These are phyloP conservation scores for Warburgia ugandensis DNA, from an alignment of 164 flowering plant genomes.

Conservation along the genomic window DNA sequence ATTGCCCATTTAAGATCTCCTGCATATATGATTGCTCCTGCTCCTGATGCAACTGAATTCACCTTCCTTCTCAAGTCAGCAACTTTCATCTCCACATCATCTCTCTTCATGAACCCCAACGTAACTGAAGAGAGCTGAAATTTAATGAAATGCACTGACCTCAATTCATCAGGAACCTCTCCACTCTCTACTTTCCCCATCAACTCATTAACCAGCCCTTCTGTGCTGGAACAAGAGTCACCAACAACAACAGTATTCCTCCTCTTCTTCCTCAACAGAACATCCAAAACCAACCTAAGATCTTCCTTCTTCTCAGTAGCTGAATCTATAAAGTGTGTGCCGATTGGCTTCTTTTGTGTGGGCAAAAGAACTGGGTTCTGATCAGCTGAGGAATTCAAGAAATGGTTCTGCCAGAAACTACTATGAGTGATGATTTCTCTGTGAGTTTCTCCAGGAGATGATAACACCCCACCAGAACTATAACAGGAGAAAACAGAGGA, in stretches of 20 bases:
- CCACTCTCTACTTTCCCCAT: constrained; percentile 55
- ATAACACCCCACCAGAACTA: constrained; percentile 31
- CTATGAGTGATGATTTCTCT: constrained; percentile 13
- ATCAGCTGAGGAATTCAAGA: constrained; percentile 35
- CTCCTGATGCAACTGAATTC: constrained; percentile 35
- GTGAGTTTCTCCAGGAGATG: constrained; percentile 34
- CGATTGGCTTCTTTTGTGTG: constrained; percentile 29
- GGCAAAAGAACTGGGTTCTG: constrained; percentile 41
- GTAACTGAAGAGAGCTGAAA: constrained; percentile 48
- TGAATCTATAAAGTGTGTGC: constrained; percentile 10
- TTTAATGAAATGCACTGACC: constrained; percentile 41
- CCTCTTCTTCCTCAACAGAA: constrained; percentile 44
- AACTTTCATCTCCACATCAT: constrained; percentile 55
- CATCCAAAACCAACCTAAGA: constrained; percentile 53
- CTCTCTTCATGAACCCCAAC: constrained; percentile 62
- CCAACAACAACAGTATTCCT: constrained; percentile 67
- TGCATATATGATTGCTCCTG: constrained; percentile 53
- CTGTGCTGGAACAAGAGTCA: constrained; percentile 36
- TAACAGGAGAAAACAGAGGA: constrained; percentile 41
- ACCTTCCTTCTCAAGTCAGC: constrained; percentile 52
- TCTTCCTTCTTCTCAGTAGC: constrained; percentile 32
- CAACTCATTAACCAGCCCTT: constrained; percentile 49
- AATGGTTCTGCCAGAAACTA: constrained; percentile 48
- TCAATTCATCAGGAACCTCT: constrained; percentile 63
- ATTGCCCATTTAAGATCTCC: constrained; percentile 81